Percentiles rank a stretch among this genome's conserved stretches.
Evolutionary conservation across 345 rosid genomes (phyloP).

Genomic region (Limnanthes douglasii): DNA sequence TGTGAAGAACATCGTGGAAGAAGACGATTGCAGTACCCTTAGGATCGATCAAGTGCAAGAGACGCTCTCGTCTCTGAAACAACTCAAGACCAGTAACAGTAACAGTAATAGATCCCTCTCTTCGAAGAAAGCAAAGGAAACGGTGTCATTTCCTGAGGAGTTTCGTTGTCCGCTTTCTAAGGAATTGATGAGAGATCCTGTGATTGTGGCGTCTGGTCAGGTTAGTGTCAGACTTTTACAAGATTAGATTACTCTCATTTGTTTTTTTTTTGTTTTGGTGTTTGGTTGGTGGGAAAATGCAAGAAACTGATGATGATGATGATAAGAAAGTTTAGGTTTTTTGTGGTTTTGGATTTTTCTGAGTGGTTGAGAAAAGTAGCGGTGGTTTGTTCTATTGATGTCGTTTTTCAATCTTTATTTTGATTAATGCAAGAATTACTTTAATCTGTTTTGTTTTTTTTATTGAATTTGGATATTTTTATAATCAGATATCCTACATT

Average conservation of each 20-base stretch:
- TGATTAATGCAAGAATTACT: too few relatives aligned
- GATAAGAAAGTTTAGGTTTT: too few relatives aligned
- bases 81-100: slow-evolving; percentile 34
- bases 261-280: neutral
- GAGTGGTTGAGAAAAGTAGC: slow-evolving; percentile 3
- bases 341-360: neutral
- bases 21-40: slow-evolving; percentile 37
- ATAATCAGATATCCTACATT: too few relatives aligned
- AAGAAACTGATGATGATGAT: neutral
- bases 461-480: too few relatives aligned
- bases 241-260: neutral
- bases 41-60: slow-evolving; percentile 58
- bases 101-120: slow-evolving; percentile 22
- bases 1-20: slow-evolving; percentile 41
- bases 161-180: slow-evolving; percentile 76
- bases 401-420: too few relatives aligned
- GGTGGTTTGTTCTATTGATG: too few relatives aligned
- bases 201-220: slow-evolving; percentile 79
- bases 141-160: slow-evolving; percentile 56
- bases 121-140: slow-evolving; percentile 28
- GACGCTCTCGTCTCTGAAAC: slow-evolving; percentile 32
- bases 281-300: slow-evolving; percentile 6
- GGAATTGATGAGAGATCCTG: slow-evolving; percentile 91
- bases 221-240: slow-evolving; percentile 18
- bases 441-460: too few relatives aligned